Percentiles rank a stretch among this genome's conserved stretches.
Conservation (phyloP, 1,139 yeast genomes). For the Blastobotrys raffinosifermentans region DNA sequence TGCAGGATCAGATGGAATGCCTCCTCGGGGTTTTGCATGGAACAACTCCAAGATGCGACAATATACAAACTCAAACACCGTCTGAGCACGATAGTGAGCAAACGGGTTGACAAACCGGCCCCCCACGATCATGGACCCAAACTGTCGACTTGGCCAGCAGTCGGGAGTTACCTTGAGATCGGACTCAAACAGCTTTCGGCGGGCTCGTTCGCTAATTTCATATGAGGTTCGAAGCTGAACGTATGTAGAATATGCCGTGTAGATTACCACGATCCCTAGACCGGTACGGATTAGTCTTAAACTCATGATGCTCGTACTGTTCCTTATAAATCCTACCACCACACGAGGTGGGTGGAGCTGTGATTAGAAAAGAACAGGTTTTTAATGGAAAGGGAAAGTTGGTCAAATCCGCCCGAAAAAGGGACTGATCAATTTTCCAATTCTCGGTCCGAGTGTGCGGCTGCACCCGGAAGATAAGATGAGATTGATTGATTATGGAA, state of each 20-base stretch:
- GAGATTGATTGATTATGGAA: too few relatives aligned
- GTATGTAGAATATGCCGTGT: constrained; percentile 63
- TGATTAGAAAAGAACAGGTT: too few relatives aligned
- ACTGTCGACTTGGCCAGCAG: constrained; percentile 32
- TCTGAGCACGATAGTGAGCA: constrained; percentile 84
- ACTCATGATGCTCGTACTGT: too few relatives aligned
- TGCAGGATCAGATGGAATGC: constrained; percentile 50
- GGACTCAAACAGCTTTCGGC: constrained; percentile 19
- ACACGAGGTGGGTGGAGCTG: too few relatives aligned
- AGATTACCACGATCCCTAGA: constrained; percentile 52
- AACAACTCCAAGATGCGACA: constrained; percentile 67
- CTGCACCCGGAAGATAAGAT: too few relatives aligned
- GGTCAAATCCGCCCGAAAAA: too few relatives aligned
- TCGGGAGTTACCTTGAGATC: constrained; percentile 12
- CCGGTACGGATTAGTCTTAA: too few relatives aligned
- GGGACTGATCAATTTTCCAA: too few relatives aligned
- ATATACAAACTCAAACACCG: constrained; percentile 74
- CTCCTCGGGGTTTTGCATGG: constrained; percentile 62
- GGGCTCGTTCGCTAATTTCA: constrained; percentile 50
- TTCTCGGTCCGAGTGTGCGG: too few relatives aligned
- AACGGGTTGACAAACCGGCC: constrained; percentile 91
- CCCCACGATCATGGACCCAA: constrained; percentile 47
- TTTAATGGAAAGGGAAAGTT: too few relatives aligned
- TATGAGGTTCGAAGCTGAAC: constrained; percentile 51
- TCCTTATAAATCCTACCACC: too few relatives aligned